These are phyloP conservation scores for Pyricularia sp. DNA, from an alignment of 2,329 filamentous ascomycete genomes.

Conservation along the genomic window DNA sequence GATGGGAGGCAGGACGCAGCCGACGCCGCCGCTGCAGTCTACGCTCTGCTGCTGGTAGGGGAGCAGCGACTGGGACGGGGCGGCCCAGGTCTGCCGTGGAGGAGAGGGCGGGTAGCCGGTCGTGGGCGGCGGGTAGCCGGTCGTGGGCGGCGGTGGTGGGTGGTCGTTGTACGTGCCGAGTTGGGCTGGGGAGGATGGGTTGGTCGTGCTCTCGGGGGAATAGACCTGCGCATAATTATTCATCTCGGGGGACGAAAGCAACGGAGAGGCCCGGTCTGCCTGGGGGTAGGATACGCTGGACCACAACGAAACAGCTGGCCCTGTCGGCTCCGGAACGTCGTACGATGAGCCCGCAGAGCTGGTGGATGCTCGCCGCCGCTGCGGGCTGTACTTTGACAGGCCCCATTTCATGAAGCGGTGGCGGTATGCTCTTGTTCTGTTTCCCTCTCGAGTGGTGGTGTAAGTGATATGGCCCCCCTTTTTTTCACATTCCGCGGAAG, in stretches of 20 bases:
- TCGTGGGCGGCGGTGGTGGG: no score
- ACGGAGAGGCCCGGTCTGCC: background rate
- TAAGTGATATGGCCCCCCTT: background rate
- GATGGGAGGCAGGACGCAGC: background rate
- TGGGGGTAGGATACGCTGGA: background rate
- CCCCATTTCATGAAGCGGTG: conserved; percentile 33
- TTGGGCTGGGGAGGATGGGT: background rate
- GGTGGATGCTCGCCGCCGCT: conserved; percentile 5
- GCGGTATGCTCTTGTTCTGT: conserved; percentile 28
- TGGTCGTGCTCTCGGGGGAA: background rate
- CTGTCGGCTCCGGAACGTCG: background rate
- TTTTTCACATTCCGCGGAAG: no score
- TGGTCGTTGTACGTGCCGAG: background rate
- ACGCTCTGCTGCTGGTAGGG: background rate
- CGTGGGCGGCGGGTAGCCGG: background rate
- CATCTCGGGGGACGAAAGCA: background rate
- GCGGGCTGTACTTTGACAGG: conserved; percentile 33
- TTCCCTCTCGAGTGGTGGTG: background rate
- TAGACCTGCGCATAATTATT: background rate
- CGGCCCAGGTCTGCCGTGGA: background rate
- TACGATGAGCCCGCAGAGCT: background rate
- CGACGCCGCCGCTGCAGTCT: background rate
- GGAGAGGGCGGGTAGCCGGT: background rate
- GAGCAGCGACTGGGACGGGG: no score
- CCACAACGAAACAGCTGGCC: background rate